phyloP scores from a whole-genome alignment of 2,329 filamentous ascomycete genomes.

The Cladosporium sphaerospermum region DNA sequence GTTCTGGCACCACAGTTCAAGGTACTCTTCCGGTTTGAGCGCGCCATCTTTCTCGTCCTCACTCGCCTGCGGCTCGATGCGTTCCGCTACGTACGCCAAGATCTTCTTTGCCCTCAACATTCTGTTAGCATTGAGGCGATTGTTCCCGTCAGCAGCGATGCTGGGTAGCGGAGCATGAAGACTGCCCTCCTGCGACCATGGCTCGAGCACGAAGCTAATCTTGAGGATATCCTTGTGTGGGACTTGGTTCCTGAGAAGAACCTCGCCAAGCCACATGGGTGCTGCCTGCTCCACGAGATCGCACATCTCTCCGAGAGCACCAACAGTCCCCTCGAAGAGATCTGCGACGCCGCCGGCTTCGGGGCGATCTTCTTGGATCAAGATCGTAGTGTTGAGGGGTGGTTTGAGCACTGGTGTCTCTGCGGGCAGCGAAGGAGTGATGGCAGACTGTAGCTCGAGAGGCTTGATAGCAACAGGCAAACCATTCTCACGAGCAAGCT shows the following conservation, averaged over 20 bases:
- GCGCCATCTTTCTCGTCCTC: constrained; percentile 35
- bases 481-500: constrained; percentile 28
- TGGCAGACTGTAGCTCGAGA: constrained; percentile 51
- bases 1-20: constrained; percentile 91
- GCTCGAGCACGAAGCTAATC: constrained; percentile 87
- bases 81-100: constrained; percentile 81
- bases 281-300: constrained; percentile 80
- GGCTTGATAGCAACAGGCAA: constrained; percentile 30
- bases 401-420: constrained; percentile 73
- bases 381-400: constrained; percentile 56
- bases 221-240: constrained; percentile 89
- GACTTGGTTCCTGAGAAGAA: constrained; percentile 73
- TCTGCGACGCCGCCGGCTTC: constrained; percentile 66
- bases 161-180: constrained; percentile 50
- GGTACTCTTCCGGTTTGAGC: constrained; percentile 80
- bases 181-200: constrained; percentile 54
- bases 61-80: constrained; percentile 66
- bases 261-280: constrained; percentile 87
- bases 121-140: constrained; percentile 88
- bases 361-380: constrained; percentile 60
- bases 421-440: constrained; percentile 62
- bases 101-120: constrained; percentile 97
- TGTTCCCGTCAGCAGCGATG: constrained; percentile 74
- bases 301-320: constrained; percentile 66
- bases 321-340: constrained; percentile 84